Base-by-base conservation (phyloP, 139 green algal genomes). In the Picochlorum sp. region DNA sequence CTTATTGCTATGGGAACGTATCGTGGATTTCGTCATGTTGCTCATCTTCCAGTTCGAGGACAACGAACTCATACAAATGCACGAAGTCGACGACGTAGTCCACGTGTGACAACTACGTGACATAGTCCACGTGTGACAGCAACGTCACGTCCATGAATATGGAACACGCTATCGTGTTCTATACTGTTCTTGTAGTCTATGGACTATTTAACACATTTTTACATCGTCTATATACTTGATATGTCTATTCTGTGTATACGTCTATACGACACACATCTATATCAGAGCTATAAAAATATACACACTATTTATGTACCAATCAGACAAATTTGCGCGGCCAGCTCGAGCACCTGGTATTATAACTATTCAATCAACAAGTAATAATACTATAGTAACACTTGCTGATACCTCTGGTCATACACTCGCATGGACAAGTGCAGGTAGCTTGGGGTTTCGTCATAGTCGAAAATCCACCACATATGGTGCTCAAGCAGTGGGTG, bases 61-160 rank as follows among this genome's bases (percentile, higher is more conserved):
- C 77, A 84, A 71, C 65, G 73, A 49, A 84, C 77, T 41, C 74
- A 82, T 61, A 71, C 62, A 41, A 84, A 84, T 76, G 68, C 65
- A 57, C 66, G 64, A 38, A 84, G 68, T 57, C 52, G 26, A 61
- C 59, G 75, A 18, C 51, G 51, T 32, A 18, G n/a, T 28, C 51
- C 20, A n/a, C 51, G n/a, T 58, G 32, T 38, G 3, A 38, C 32
- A 38, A 38, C 32, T 5, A 38, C 32, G 7, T 38, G 6, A 38
- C 32, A 38, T 38, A 38, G 6, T 7, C 23, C 26, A 28, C 26
- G 26, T 28, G 26, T 28, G 1, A 28, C 26, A 28, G 26, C 26
- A 28, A 28, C 26, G 26, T 28, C 26, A 28, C 2, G 26, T 28
- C 3, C 26, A 28, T 28, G 2, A 28, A 2, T 3, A 28, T 28